Conservation (phyloP, 495 filamentous ascomycete species). For the Bombardia bombarda region DNA sequence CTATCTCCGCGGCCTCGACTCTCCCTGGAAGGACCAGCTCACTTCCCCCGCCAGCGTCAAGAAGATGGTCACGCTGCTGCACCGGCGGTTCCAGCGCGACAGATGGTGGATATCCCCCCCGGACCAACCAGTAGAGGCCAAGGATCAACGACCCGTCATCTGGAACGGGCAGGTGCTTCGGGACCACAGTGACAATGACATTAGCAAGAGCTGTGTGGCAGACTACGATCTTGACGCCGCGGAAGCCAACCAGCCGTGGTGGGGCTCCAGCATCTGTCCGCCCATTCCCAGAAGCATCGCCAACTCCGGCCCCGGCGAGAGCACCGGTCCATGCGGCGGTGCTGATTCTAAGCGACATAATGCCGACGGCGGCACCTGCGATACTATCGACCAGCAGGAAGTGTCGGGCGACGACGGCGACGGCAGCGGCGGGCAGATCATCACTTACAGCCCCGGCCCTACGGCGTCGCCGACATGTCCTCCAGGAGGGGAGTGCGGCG, state of each 20-base stretch:
- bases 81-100: neutral
- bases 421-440: neutral
- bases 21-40: neutral
- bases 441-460: neutral
- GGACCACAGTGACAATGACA: no score
- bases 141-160: neutral
- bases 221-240: no score
- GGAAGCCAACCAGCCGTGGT: no score
- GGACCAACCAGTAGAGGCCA: neutral
- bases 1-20: neutral
- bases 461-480: neutral
- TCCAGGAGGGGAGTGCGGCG: constrained; percentile 3
- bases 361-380: no score
- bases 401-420: neutral
- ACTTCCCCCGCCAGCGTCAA: neutral
- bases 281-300: no score
- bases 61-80: neutral
- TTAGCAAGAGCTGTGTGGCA: neutral
- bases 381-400: no score
- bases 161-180: neutral
- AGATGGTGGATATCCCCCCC: neutral
- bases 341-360: no score
- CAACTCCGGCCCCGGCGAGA: no score
- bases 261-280: no score
- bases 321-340: no score